Conservation (phyloP, 1,284 basidiomycete species). For the Chalciporus sp. region DNA sequence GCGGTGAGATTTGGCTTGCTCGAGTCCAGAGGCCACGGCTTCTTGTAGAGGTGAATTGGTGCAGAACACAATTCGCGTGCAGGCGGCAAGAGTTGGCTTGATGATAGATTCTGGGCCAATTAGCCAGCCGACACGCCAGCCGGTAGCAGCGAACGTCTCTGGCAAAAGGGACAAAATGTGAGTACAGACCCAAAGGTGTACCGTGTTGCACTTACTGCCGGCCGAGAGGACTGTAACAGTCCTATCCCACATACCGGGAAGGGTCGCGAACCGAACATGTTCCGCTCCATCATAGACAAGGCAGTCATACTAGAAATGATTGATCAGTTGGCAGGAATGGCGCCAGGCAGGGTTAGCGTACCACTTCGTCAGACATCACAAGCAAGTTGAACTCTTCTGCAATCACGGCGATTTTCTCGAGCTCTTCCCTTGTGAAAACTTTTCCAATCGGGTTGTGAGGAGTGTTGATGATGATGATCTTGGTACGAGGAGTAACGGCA, state of each 20-base stretch:
- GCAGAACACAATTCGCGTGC: constrained; percentile 94
- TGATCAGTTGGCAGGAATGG: constrained; percentile 2
- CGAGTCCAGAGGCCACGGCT: constrained; percentile 86
- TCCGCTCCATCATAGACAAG: constrained; percentile 88
- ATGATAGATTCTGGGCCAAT: constrained; percentile 88
- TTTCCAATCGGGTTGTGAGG: constrained; percentile 97
- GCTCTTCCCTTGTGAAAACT: constrained; percentile 85
- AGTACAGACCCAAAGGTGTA: not conserved
- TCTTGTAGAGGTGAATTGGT: constrained; percentile 92
- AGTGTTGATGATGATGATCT: constrained; percentile 93
- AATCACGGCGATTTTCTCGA: constrained; percentile 82
- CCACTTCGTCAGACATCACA: constrained; percentile 96
- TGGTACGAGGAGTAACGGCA: constrained; percentile 84
- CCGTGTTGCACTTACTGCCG: constrained; percentile 57
- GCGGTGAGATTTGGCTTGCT: constrained; percentile 67
- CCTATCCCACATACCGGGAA: constrained; percentile 98
- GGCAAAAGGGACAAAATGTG: constrained; percentile 1
- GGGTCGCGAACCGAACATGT: constrained; percentile 88
- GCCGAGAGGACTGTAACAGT: constrained; percentile 84
- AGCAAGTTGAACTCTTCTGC: constrained; percentile 93
- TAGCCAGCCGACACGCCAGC: constrained; percentile 98
- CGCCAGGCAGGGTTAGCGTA: constrained; percentile 45
- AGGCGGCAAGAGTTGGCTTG: constrained; percentile 84
- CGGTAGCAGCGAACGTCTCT: constrained; percentile 98
- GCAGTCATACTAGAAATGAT: constrained; percentile 78